A percentile compares a stretch with the other conserved stretches of the same genome.
Conservation (phyloP, 352 stramenopile genomes). For the Phytopythium ostracodes region DNA sequence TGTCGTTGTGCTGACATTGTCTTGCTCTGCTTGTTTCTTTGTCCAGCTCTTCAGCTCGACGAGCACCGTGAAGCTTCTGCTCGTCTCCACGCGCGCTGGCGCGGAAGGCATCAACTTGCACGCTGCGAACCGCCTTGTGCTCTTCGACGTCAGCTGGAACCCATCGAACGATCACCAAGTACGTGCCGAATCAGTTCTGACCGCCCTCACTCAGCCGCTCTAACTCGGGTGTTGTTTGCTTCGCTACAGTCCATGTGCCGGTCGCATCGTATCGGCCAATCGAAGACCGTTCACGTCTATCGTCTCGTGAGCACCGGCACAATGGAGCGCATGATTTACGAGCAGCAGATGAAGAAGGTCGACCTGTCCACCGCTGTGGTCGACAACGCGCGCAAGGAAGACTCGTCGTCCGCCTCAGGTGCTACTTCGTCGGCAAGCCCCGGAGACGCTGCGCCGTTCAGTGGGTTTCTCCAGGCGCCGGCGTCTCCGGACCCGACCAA, state of each 20-base stretch:
- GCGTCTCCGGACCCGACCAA: constrained; percentile 23
- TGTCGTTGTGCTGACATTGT: background rate
- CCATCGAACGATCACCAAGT: constrained; percentile 89
- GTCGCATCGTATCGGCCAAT: constrained; percentile 87
- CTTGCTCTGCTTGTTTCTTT: constrained; percentile 6
- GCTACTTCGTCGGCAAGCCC: constrained; percentile 1
- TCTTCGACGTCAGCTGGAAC: constrained; percentile 92
- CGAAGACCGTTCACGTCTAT: constrained; percentile 90
- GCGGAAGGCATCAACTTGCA: constrained; percentile 88
- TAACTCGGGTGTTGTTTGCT: background rate
- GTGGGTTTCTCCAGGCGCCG: constrained; percentile 58
- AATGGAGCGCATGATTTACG: constrained; percentile 92
- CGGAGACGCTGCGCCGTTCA: constrained; percentile 27
- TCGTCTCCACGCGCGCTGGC: constrained; percentile 79
- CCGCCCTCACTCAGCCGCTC: background rate
- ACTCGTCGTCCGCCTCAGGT: background rate
- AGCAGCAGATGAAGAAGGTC: constrained; percentile 88
- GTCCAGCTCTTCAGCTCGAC: constrained; percentile 59
- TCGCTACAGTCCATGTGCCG: constrained; percentile 85
- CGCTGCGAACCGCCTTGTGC: constrained; percentile 85
- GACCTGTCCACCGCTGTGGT: constrained; percentile 74
- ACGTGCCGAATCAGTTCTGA: background rate
- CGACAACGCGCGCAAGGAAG: constrained; percentile 34
- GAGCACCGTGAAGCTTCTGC: constrained; percentile 60
- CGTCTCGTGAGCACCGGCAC: constrained; percentile 90